Evolutionary conservation across 148 eudicot species (phyloP).

Genomic region (Vaccinium corymbosum): DNA sequence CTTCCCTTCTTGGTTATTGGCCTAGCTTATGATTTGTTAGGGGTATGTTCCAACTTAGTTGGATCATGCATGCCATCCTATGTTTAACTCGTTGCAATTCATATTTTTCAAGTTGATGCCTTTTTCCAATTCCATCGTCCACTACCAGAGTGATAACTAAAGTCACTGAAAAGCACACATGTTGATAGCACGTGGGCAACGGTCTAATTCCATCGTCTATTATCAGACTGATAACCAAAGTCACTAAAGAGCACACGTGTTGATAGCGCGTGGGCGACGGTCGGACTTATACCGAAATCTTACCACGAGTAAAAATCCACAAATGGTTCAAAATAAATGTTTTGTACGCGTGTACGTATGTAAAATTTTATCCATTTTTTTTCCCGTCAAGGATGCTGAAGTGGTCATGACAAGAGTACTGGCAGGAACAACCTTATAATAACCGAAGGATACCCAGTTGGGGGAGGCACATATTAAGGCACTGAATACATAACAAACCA

Average conservation of each 20-base stretch:
- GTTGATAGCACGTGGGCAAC: neutral
- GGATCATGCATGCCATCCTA: neutral
- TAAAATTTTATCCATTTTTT: neutral
- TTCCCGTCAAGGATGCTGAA: neutral
- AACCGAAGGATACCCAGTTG: neutral
- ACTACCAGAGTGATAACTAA: neutral
- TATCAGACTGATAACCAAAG: neutral
- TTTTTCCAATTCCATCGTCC: neutral
- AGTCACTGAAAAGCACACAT: neutral
- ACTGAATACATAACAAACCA: neutral
- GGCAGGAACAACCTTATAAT: neutral
- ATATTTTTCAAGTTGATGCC: neutral
- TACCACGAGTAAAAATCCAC: neutral
- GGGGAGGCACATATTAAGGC: neutral
- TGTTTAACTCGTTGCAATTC: neutral
- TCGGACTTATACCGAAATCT: neutral
- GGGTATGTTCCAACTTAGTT: neutral
- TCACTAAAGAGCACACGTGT: neutral
- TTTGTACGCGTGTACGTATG: neutral
- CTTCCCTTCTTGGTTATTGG: neutral
- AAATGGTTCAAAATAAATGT: neutral
- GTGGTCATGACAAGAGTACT: neutral
- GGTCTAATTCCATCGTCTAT: neutral
- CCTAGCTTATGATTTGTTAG: neutral
- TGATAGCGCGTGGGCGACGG: neutral